Evolutionary conservation across 345 rosid species (phyloP).

Genomic region (Rhizophora mangle): DNA sequence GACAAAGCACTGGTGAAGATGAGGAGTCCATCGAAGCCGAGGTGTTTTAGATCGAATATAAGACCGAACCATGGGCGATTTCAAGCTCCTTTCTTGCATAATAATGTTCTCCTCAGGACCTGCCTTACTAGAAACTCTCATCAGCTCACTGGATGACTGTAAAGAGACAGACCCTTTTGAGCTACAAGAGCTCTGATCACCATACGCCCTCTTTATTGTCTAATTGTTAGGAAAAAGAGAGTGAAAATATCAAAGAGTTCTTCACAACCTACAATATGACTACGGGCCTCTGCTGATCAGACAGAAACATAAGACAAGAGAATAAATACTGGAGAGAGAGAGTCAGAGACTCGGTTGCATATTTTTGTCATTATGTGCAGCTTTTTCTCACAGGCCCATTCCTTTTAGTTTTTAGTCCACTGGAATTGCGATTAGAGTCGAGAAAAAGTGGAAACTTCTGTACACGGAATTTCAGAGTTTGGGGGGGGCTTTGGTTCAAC

Average conservation of each 20-base stretch:
- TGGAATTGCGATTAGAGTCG: conserved; percentile 31
- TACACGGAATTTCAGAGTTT: conserved; percentile 32
- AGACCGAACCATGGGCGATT: conserved; percentile 37
- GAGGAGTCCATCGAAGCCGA: conserved; percentile 63
- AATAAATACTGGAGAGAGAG: conserved; percentile 35
- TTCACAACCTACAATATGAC: background rate
- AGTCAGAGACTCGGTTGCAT: conserved; percentile 32
- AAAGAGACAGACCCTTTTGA: conserved; percentile 8
- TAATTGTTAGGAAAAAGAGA: background rate
- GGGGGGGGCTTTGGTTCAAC: conserved; percentile 13
- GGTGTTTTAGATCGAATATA: conserved; percentile 54
- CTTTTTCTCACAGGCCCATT: conserved; percentile 32
- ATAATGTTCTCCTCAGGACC: too few relatives aligned
- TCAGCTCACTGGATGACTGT: background rate
- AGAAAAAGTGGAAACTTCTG: conserved; percentile 26
- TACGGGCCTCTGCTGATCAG: background rate
- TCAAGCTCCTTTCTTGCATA: conserved; percentile 14
- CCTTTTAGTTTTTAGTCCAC: conserved; percentile 26
- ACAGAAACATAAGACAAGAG: conserved; percentile 11
- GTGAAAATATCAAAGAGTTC: background rate
- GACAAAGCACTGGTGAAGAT: conserved; percentile 56
- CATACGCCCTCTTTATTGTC: conserved; percentile 12
- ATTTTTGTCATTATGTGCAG: conserved; percentile 40
- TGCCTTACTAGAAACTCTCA: conserved; percentile 1
- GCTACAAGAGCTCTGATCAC: conserved; percentile 1